These are phyloP conservation scores for Miscanthus lutarioriparius DNA, from an alignment of 176 grass and related monocot genomes.

Conservation along the genomic window DNA sequence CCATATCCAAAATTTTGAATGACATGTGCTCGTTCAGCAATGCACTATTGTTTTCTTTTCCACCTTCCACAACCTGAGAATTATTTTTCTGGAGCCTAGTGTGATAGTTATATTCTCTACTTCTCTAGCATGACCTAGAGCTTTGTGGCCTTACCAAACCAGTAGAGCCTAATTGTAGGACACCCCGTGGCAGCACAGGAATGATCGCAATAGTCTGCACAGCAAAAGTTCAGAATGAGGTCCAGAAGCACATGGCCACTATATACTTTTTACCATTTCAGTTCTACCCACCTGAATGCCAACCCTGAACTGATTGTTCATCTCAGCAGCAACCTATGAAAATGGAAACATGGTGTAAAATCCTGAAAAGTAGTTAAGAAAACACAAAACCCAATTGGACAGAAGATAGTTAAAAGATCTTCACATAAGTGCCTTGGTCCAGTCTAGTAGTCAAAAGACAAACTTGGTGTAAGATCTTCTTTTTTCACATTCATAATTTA, in stretches of 20 bases:
- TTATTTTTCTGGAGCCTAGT: neutral
- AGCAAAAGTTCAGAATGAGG: constrained; percentile 31
- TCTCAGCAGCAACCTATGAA: constrained; percentile 59
- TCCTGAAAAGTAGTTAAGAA: neutral
- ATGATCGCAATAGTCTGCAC: constrained; percentile 78
- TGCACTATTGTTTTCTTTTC: neutral
- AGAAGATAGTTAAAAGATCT: neutral
- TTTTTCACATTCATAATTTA: neutral
- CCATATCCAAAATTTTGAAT: neutral
- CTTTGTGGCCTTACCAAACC: constrained; percentile 49
- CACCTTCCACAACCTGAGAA: neutral
- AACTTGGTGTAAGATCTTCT: neutral
- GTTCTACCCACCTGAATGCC: constrained; percentile 62
- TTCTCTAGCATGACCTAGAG: constrained; percentile 1
- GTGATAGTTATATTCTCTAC: constrained; percentile 21
- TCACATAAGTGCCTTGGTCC: neutral
- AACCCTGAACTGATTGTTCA: constrained; percentile 56
- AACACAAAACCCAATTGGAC: neutral
- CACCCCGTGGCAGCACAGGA: constrained; percentile 72
- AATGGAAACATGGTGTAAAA: constrained; percentile 19
- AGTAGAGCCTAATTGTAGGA: constrained; percentile 77
- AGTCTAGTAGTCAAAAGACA: neutral
- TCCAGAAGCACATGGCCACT: neutral
- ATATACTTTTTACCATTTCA: constrained; percentile 26
- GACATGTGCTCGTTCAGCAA: neutral